Evolutionary conservation across 495 filamentous ascomycete genomes (phyloP), one percentile per base, ranked within the genome.

Genomic region (Aspergillus conjunctus): DNA sequence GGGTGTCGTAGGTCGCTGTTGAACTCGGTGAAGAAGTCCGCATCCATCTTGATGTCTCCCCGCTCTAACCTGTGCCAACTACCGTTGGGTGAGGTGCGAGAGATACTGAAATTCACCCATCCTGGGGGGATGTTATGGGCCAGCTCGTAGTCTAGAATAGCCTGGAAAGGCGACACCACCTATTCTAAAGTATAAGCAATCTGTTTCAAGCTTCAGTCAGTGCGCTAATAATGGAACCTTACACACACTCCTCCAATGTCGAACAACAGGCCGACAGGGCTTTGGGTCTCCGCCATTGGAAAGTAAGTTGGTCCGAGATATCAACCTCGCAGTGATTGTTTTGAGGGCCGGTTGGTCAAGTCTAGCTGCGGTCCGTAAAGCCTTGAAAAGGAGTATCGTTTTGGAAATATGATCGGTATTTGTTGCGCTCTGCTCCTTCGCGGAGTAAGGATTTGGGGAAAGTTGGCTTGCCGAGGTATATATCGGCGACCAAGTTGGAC

Each of bases 221-320:
- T 51, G 33, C n/a, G n/a, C 4, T 50, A 6, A 20, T 34, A 17
- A 17, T 4, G 43, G 21, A 34, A 43, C 21, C 90, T 78, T 89
- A 97, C 94, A 81, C 91, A 94, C 65, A 98, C 94, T 61, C 94
- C 94, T 46, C 94, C 94, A 69, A 98, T 93, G 75, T 98, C 94
- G 72, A 98, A 98, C 41, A 98, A 79, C 31, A 97, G 76, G 57
- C 91, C 92, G 67, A 92, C 87, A 18, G 92, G 89, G 56, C 78
- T 73, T 50, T 80, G 66, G 54, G 56, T 66, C 39, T 70, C 65
- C 44, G 71, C 58, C 80, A 82, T 82, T n/a, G n/a, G n/a, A n/a
- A n/a, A 32, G 49, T 63, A 32, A 54, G 14, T 34, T 48, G 6
- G 20, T 20, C n/a, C 6, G 10, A 20, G 10, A 18, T 14, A 48